Conservation (phyloP, 2,329 filamentous ascomycete genomes). For the Stachybotrys elegans region DNA sequence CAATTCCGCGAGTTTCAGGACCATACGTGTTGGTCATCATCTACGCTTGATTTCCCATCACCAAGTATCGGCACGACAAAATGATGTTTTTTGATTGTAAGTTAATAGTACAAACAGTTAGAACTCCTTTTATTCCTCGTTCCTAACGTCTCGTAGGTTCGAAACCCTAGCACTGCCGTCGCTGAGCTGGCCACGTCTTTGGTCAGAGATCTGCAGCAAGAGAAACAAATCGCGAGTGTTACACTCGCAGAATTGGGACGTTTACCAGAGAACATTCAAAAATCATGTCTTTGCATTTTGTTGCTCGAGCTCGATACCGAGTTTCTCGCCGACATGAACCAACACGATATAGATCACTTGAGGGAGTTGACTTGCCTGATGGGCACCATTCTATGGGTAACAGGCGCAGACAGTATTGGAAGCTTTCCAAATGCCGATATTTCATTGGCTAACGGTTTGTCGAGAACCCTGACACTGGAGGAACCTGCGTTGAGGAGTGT, state of each 20-base stretch:
- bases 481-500: slow-evolving; percentile 2
- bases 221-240: not conserved
- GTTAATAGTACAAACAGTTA: not conserved
- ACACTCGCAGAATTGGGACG: not conserved
- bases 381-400: not conserved
- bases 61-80: not conserved
- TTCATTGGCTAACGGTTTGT: slow-evolving; percentile 3
- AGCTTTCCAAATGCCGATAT: slow-evolving; percentile 1
- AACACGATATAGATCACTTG: slow-evolving; percentile 2
- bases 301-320: slow-evolving; percentile 5
- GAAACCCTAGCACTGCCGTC: not conserved
- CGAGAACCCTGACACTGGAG: slow-evolving; percentile 5
- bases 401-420: not conserved
- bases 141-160: not conserved
- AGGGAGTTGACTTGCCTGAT: not conserved
- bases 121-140: not conserved
- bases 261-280: not conserved
- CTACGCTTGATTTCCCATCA: not conserved
- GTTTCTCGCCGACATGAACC: slow-evolving; percentile 5
- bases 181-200: not conserved
- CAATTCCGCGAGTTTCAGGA: not conserved
- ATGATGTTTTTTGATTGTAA: not conserved
- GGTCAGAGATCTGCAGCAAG: not conserved
- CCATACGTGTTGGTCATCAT: not conserved
- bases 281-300: not conserved